Evolutionary conservation across 1,284 basidiomycete species (phyloP), one percentile per base, ranked within the genome.

Genomic region (Sanghuangporus weigelae): DNA sequence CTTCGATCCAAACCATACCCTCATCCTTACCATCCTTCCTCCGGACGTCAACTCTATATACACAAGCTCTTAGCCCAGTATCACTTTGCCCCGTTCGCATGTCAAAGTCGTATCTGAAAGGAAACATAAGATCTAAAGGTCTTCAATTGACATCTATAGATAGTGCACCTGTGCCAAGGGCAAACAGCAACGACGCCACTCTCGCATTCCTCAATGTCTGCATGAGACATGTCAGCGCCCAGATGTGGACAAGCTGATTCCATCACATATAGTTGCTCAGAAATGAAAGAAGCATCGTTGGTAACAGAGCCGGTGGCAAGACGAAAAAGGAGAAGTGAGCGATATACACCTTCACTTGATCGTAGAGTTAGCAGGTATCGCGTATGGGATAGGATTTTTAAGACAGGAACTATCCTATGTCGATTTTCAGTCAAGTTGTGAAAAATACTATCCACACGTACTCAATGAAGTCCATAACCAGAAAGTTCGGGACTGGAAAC

Each of bases 211-310:
- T 92, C 89, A 14, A 90, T 87, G 42, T 90, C 87, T 0, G 89
- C 90, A 74, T 92, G 89, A 38, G 88, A 90, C 71, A 94, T 81
- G 58, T 93, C 91, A 5, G 91, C 92, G 1, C 91, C 92, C 2
- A 93, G 81, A 75, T 95, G 93, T 0, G 92, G 92, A 71, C 93
- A 94, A 10, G 82, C 84, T 7, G 90, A 85, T 73, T 94, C 92
- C 92, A 95, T 94, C 51, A 86, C 88, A 71, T 93, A 94, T 8
- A 92, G 77, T 70, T 91, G 87, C 7, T 77, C 76, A 55, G 76
- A 69, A 35, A 53, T 58, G 23, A 44, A 36, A 36, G 8, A 42
- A 6, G 42, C 46, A 38, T 69, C 65, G 12, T 54, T 69, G 6
- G 66, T 61, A 7, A 66, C 54, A 7, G 36, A 31, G 19, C 16